Conservation (phyloP, 495 filamentous ascomycete species). For the Aspergillus olivimuriae region DNA sequence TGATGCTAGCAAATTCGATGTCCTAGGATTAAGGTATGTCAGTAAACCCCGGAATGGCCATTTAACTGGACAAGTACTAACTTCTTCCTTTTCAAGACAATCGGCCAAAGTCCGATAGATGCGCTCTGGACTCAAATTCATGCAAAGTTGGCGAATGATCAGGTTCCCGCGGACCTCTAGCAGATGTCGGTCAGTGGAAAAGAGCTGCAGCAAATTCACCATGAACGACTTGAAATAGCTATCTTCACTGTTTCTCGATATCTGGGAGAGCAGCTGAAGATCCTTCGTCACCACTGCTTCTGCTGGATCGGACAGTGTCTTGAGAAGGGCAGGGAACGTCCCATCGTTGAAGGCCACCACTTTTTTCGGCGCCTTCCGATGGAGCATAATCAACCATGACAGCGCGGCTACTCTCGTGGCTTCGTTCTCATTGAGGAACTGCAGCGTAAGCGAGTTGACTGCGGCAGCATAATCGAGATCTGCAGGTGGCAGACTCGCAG, state of each 20-base stretch:
- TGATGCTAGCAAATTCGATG: constrained; percentile 96
- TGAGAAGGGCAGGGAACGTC: constrained; percentile 91
- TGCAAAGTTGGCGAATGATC: constrained; percentile 91
- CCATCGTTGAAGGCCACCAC: constrained; percentile 95
- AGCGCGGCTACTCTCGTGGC: constrained; percentile 89
- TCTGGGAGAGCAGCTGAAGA: constrained; percentile 89
- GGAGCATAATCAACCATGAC: constrained; percentile 95
- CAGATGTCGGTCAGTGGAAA: constrained; percentile 84
- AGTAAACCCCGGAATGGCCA: no score
- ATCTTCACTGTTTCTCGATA: constrained; percentile 92
- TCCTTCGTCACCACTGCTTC: constrained; percentile 96
- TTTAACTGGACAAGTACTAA: constrained; percentile 19
- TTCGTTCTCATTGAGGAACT: constrained; percentile 96
- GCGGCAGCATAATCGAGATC: constrained; percentile 96
- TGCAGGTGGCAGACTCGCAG: constrained; percentile 39
- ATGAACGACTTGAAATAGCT: constrained; percentile 97
- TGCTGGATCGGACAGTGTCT: constrained; percentile 91
- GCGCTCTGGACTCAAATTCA: constrained; percentile 84
- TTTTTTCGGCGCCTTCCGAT: constrained; percentile 88
- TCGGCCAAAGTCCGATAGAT: constrained; percentile 96
- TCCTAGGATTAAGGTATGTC: constrained; percentile 51
- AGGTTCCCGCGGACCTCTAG: constrained; percentile 91
- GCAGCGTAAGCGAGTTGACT: constrained; percentile 88
- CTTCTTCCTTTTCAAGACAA: constrained; percentile 94
- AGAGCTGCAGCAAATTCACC: constrained; percentile 92